Evolutionary conservation across 169 alveolate species (phyloP).

Genomic region (Besnoitia besnoiti): DNA sequence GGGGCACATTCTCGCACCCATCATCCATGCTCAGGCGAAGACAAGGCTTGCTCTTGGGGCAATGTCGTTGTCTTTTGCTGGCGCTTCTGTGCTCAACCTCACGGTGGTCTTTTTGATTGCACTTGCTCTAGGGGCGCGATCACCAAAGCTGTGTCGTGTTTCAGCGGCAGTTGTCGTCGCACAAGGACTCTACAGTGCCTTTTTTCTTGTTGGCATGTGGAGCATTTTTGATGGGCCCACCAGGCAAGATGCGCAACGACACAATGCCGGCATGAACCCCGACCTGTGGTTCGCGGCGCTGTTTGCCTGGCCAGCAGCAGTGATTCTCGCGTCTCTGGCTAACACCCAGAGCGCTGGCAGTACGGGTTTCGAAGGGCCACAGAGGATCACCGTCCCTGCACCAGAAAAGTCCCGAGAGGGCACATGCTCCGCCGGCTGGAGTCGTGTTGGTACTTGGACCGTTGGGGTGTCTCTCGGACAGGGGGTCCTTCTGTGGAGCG

Average conservation of each 20-base stretch:
- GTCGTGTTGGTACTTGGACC: background rate
- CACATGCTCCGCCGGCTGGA: background rate
- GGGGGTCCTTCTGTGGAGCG: background rate
- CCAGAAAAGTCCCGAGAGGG: background rate
- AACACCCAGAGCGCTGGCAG: background rate
- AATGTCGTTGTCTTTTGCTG: background rate
- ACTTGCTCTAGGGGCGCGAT: background rate
- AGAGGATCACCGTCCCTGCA: background rate
- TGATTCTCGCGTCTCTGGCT: background rate
- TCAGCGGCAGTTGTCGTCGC: background rate
- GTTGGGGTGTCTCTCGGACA: background rate
- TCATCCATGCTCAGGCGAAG: background rate
- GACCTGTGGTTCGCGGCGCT: background rate
- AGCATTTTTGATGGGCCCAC: background rate
- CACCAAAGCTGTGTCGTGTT: background rate
- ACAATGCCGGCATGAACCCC: background rate
- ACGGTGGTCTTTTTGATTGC: background rate
- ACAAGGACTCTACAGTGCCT: background rate
- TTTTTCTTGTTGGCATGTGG: background rate
- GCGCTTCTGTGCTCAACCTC: background rate
- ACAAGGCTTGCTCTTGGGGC: background rate
- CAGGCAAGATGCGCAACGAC: background rate
- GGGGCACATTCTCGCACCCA: background rate
- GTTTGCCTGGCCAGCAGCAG: background rate
- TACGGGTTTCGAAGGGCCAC: background rate